phyloP scores from a whole-genome alignment of 2,329 filamentous ascomycete species.

The Huntiella bhutanensis region DNA sequence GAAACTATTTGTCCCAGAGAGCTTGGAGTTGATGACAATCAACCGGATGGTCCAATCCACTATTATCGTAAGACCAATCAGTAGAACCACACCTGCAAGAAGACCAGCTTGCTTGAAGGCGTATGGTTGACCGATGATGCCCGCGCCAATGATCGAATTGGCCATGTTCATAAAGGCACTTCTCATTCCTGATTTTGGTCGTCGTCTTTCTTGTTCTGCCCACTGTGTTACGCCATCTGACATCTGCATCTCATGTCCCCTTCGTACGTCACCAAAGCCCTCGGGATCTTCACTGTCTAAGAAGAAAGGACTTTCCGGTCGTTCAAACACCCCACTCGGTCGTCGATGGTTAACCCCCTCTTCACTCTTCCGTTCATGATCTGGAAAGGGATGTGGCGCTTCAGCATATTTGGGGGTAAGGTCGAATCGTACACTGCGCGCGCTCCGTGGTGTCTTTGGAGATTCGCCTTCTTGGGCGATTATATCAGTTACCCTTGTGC shows the following conservation, averaged over 20 bases:
- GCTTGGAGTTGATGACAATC: conserved; percentile 93
- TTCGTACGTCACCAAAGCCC: not conserved
- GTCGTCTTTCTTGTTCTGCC: conserved; percentile 34
- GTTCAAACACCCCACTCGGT: conserved; percentile 10
- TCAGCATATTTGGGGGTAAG: conserved; percentile 28
- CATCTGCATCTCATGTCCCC: conserved; percentile 11
- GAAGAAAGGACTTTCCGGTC: conserved; percentile 9
- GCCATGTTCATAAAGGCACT: conserved; percentile 99
- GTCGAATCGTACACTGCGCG: conserved; percentile 59
- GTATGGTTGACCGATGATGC: conserved; percentile 74
- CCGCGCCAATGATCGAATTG: conserved; percentile 81
- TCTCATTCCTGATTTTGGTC: conserved; percentile 68
- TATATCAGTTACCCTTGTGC: conserved; percentile 6
- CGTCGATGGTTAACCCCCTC: conserved; percentile 8
- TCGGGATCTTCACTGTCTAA: conserved; percentile 9
- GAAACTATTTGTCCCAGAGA: conserved; percentile 84
- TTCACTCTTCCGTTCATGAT: conserved; percentile 10
- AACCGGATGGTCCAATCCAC: conserved; percentile 96
- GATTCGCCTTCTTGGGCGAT: conserved; percentile 7
- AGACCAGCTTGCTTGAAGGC: conserved; percentile 88
- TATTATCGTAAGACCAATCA: conserved; percentile 60
- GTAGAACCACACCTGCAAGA: conserved; percentile 56
- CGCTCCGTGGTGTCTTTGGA: conserved; percentile 37
- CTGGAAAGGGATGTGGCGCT: conserved; percentile 15
- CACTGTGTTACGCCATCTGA: conserved; percentile 17